Evolutionary conservation across 2,329 filamentous ascomycete species (phyloP).

Genomic region (Annulohypoxylon truncatum): DNA sequence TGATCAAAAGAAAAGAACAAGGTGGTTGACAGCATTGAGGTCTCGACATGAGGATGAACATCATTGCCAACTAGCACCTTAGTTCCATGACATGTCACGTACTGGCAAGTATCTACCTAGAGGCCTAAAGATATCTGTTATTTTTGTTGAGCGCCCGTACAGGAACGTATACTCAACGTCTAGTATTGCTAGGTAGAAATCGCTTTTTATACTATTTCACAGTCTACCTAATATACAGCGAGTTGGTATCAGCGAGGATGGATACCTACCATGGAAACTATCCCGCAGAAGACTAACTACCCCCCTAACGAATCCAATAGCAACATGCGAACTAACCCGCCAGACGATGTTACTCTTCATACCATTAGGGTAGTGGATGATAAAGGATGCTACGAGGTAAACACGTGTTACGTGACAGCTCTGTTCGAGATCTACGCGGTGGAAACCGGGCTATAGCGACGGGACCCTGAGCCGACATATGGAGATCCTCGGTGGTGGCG

Average conservation of each 20-base stretch:
- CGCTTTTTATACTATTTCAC: conserved; percentile 1
- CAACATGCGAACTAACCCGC: background rate
- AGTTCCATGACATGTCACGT: background rate
- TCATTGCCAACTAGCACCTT: background rate
- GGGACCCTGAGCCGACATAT: conserved; percentile 2
- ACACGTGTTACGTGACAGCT: conserved; percentile 28
- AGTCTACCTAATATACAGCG: background rate
- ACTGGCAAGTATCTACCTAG: background rate
- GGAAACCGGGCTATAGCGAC: conserved; percentile 7
- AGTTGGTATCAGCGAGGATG: background rate
- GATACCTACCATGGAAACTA: background rate
- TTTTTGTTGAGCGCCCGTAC: background rate
- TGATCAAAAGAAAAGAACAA: background rate
- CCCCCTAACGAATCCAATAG: background rate
- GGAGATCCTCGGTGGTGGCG: conserved; percentile 15
- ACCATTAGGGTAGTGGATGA: background rate
- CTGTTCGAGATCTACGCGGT: conserved; percentile 7
- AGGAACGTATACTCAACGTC: background rate
- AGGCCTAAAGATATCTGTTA: background rate
- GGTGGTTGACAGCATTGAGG: background rate
- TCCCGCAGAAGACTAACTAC: background rate
- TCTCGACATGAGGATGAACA: background rate
- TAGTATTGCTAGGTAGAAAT: background rate
- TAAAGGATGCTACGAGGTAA: background rate
- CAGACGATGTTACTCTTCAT: background rate